phyloP scores from a whole-genome alignment of 116 monocot species.

The Cymodocea nodosa region DNA sequence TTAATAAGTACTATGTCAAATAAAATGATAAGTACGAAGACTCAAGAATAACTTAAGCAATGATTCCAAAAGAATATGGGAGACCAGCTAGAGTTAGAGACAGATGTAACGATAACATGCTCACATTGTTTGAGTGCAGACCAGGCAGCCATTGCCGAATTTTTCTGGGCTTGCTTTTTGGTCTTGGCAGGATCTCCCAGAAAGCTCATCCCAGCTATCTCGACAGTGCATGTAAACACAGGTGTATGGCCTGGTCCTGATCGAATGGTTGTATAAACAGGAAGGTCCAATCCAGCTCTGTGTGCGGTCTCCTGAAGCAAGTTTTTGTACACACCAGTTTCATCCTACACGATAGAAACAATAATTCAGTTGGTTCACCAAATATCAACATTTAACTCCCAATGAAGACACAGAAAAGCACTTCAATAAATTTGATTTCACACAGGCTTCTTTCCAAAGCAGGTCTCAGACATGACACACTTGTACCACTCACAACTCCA shows the following conservation, averaged over 20 bases:
- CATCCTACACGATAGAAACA: constrained; percentile 22
- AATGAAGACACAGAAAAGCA: background rate
- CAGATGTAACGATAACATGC: background rate
- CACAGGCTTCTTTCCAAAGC: no score
- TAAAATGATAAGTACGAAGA: background rate
- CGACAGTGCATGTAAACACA: constrained; percentile 69
- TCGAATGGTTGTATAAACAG: constrained; percentile 39
- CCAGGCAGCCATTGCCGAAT: constrained; percentile 41
- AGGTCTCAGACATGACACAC: no score
- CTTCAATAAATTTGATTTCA: no score
- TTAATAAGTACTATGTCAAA: no score
- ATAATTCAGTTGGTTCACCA: background rate
- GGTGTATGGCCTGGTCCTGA: constrained; percentile 40
- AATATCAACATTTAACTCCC: background rate
- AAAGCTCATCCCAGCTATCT: constrained; percentile 77
- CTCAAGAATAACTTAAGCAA: no score
- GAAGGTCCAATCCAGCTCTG: constrained; percentile 33
- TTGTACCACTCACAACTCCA: no score
- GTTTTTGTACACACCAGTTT: constrained; percentile 53
- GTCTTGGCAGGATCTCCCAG: constrained; percentile 37
- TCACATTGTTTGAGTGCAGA: constrained; percentile 30
- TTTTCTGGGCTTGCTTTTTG: constrained; percentile 41
- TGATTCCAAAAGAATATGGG: no score
- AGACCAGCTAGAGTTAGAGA: background rate
- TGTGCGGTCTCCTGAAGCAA: constrained; percentile 50